Evolutionary conservation across 352 stramenopile genomes (phyloP), one percentile per base, ranked within the genome.

Genomic region (Pythium graminicola): DNA sequence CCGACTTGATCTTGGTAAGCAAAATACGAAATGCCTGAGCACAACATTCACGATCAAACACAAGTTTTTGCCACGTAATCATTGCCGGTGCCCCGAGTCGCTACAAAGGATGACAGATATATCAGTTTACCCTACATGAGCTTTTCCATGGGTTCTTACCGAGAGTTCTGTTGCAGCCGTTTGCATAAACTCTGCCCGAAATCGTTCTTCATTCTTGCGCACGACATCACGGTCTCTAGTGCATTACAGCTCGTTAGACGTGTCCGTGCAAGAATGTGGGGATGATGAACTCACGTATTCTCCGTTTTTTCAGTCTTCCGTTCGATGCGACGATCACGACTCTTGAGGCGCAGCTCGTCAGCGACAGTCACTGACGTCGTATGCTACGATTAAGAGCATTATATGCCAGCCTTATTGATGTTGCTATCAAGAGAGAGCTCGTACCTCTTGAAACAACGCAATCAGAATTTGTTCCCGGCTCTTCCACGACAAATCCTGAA

Each of bases 31-130:
- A 79, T 19, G 76, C 72, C 45, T 84, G 71, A 0, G 56, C 57
- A 22, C 71, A 84, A 44, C 76, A 86, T n/a, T 84, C 76, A 13
- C 72, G 72, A 49, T 84, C 76, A 50, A 80, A 86, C 13, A 86
- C 55, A 19, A 86, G 57, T 45, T 77, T 81, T 32, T 84, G 76
- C 76, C 76, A 86, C 11, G 76, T 73, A 42, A 84, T 64, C 52
- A 84, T 54, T 13, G 73, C 35, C 24, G 73, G 70, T 2, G 73
- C 72, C 19, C 76, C 75, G 24, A 86, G 67, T 42, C 75, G 63
- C 72, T 83, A 29, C 17, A 53, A 6, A 28, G 49, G 20, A 54
- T 22, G 22, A 7, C 31, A 55, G 29, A 6, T 54, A 19, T 27
- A 11, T 10, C 3, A 24, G 14, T n/a, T 14, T 50, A 17, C 14